Conservation (phyloP, 495 filamentous ascomycete species). For the Bacidia rubella region DNA sequence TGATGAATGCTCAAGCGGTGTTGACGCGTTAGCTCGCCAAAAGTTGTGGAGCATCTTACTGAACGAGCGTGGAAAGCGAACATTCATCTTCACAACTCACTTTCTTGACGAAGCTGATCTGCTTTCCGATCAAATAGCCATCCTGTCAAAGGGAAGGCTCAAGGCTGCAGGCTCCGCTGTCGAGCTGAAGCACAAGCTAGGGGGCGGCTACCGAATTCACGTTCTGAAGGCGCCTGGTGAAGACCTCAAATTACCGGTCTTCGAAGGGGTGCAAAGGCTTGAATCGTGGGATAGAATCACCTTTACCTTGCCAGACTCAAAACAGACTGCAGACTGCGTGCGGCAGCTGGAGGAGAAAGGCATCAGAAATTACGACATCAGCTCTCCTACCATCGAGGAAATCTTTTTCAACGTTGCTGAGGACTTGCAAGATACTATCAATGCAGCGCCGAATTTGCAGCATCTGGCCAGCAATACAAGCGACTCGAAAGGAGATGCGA, state of each 20-base stretch:
- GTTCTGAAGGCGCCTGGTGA: slow-evolving; percentile 39
- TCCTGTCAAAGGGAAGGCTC: slow-evolving; percentile 58
- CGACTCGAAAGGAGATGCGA: neutral
- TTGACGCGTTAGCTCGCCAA: slow-evolving; percentile 66
- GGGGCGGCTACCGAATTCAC: slow-evolving; percentile 66
- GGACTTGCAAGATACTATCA: slow-evolving; percentile 33
- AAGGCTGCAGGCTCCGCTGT: slow-evolving; percentile 63
- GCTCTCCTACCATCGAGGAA: slow-evolving; percentile 76
- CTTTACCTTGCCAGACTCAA: slow-evolving; percentile 51
- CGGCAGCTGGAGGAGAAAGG: slow-evolving; percentile 45
- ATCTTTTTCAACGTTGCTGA: slow-evolving; percentile 75
- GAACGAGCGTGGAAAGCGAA: slow-evolving; percentile 60
- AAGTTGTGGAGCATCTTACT: slow-evolving; percentile 88
- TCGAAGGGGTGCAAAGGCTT: slow-evolving; percentile 43
- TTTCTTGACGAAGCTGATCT: slow-evolving; percentile 71
- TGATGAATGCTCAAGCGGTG: slow-evolving; percentile 71
- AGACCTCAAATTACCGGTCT: slow-evolving; percentile 30
- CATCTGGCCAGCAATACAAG: neutral
- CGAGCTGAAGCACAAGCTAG: slow-evolving; percentile 55
- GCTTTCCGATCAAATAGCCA: slow-evolving; percentile 63
- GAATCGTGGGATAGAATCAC: slow-evolving; percentile 52
- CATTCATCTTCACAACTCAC: slow-evolving; percentile 75
- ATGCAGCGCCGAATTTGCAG: neutral
- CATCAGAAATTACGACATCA: slow-evolving; percentile 59
- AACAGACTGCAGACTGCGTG: slow-evolving; percentile 51